Evolutionary conservation across 225 moss, liverwort and hornwort genomes (phyloP), one percentile per base, ranked within the genome.

Genomic region (Marchantia paleacea): DNA sequence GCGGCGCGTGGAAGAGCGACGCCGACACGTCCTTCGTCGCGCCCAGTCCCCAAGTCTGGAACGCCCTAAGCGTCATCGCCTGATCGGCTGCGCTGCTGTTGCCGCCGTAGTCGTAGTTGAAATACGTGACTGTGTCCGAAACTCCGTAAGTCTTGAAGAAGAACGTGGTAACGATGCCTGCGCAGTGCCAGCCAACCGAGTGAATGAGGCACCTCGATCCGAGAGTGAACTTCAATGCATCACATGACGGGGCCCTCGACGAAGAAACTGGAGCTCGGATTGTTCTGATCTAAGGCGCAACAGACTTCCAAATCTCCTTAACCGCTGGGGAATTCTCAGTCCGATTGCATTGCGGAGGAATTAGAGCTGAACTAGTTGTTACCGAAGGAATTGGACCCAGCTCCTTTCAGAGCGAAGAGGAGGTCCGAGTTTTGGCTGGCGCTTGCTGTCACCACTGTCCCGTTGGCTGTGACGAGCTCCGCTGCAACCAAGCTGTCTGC

Each of bases 121-220:
- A 95, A 53, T 85, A 92, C 18, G 95, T 93, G 1, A 92, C 86
- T 0, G 86, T 85, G 10, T 31, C 10, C 0, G 95, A 92, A 0
- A 95, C 95, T 51, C 92, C 91, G 47, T 83, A 76, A 53, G 86
- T 79, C 9, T 83, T 83, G 89, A 95, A 95, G 12, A 81, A 90
- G 83, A 95, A 93, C 49, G 89, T 87, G 8, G 88, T 90, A 29
- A 93, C 93, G 51, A 93, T 92, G 0, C 94, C 86, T 89, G 86
- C 82, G 50, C 7, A 20, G 57, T 4, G 39, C 14, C 14, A 10
- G 12, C 7, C 69, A 48, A 7, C 25, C 24, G 39, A 39, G 39
- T 39, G 14, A 57, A 5, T 57, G 57, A 55, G 8, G 15, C 8
- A 55, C 55, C 55, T 55, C 10, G 15, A 8, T 8, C 55, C 15